Conservation (phyloP, 176 grass and related monocot species). For the Juncus inflexus region DNA sequence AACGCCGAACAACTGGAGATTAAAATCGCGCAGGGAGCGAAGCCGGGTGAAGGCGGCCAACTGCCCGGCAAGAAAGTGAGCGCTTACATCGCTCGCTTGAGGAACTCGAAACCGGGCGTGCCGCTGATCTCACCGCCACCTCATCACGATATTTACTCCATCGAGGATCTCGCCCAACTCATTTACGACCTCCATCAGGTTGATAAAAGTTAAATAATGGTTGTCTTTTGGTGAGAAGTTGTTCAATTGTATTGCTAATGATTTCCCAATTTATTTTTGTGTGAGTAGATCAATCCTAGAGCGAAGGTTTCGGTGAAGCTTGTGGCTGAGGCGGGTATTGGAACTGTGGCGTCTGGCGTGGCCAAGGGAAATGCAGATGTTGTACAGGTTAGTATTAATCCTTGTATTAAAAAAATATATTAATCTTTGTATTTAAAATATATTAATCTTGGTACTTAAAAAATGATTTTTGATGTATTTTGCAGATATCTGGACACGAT, state of each 20-base stretch:
- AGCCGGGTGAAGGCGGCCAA: conserved; percentile 98
- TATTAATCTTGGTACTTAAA: background rate
- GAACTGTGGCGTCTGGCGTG: conserved; percentile 99
- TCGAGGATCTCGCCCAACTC: conserved; percentile 98
- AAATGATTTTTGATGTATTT: conserved; percentile 23
- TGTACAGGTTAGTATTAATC: conserved; percentile 64
- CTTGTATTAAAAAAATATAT: background rate
- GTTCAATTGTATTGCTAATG: conserved; percentile 1
- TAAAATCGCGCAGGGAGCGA: conserved; percentile 99
- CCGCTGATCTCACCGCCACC: conserved; percentile 99
- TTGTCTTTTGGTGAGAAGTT: background rate
- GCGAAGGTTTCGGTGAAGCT: conserved; percentile 99
- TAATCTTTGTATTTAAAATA: background rate
- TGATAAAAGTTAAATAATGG: conserved; percentile 19
- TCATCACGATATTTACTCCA: conserved; percentile 99
- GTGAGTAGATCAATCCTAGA: conserved; percentile 77
- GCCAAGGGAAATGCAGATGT: conserved; percentile 95
- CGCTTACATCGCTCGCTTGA: conserved; percentile 94
- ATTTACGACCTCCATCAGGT: conserved; percentile 99
- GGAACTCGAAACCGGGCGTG: conserved; percentile 98
- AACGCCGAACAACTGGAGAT: conserved; percentile 96
- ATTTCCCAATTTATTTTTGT: conserved; percentile 4
- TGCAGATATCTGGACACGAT: conserved; percentile 98
- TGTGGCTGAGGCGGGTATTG: conserved; percentile 96
- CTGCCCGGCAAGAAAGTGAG: conserved; percentile 99